Conservation (phyloP, 805 yeast species). For the Teunomyces atbi region DNA sequence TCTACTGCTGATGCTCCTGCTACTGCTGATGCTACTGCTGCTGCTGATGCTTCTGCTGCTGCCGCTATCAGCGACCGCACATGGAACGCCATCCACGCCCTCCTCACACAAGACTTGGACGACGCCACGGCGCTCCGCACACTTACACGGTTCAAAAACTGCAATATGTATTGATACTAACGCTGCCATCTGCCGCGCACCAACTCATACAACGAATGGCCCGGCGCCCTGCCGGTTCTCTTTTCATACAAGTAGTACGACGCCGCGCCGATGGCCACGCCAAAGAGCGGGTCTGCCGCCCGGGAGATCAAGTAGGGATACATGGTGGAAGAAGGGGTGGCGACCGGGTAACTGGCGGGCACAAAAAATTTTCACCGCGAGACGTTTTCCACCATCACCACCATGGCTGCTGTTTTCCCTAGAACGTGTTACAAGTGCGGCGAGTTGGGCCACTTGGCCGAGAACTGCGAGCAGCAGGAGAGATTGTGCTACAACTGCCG, state of each 20-base stretch:
- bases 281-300: conserved; percentile 63
- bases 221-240: conserved; percentile 55
- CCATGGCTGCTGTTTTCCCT: conserved; percentile 48
- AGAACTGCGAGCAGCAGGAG: conserved; percentile 78
- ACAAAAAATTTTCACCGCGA: conserved; percentile 1
- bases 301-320: conserved; percentile 52
- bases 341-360: background rate
- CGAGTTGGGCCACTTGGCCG: conserved; percentile 87
- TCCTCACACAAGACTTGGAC: conserved; percentile 21
- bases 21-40: conserved; percentile 1
- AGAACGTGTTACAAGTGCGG: conserved; percentile 93
- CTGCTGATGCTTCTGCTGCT: conserved; percentile 4
- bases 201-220: conserved; percentile 59
- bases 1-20: conserved; percentile 3
- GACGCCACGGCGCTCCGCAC: conserved; percentile 14
- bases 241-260: conserved; percentile 65
- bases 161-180: background rate
- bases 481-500: conserved; percentile 92
- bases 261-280: conserved; percentile 56
- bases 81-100: conserved; percentile 19
- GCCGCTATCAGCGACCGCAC: conserved; percentile 13
- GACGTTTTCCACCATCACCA: background rate
- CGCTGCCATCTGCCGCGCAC: conserved; percentile 26
- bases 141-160: conserved; percentile 12
- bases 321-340: background rate